These are phyloP conservation scores for Phyllosticta citriasiana DNA, from an alignment of 2,329 filamentous ascomycete genomes.

Conservation along the genomic window DNA sequence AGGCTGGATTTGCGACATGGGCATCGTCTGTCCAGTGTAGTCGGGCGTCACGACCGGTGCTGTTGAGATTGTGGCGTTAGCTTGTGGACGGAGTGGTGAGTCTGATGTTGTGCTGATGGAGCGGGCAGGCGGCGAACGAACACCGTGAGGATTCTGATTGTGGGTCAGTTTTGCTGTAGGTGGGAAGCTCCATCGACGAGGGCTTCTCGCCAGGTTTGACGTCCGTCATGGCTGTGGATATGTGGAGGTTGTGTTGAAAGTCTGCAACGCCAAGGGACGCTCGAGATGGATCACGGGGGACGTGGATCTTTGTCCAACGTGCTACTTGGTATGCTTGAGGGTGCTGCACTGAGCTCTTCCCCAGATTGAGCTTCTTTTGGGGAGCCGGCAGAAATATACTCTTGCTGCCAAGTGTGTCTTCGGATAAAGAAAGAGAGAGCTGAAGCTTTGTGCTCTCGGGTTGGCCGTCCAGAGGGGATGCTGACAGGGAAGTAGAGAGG, in stretches of 20 bases:
- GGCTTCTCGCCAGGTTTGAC: not conserved
- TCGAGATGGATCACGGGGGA: not conserved
- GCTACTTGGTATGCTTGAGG: not conserved
- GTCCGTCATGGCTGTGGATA: not conserved
- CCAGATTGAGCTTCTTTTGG: not conserved
- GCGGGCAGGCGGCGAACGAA: not conserved
- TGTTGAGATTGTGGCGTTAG: not conserved
- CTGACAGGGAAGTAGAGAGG: not conserved
- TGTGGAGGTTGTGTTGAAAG: not conserved
- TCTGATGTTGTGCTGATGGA: not conserved
- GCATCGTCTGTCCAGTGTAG: constrained; percentile 2
- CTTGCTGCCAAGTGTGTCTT: not conserved
- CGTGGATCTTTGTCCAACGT: not conserved
- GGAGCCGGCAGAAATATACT: not conserved
- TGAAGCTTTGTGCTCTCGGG: not conserved
- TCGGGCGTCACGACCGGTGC: not conserved
- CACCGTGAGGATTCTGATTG: not conserved
- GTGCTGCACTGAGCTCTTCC: not conserved
- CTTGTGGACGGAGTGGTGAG: not conserved
- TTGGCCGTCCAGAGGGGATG: not conserved
- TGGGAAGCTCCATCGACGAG: not conserved
- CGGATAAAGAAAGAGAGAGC: not conserved
- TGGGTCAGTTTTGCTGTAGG: not conserved
- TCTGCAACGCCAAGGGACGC: not conserved
- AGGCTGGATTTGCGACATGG: constrained; percentile 7